Percentiles rank a stretch among this genome's conserved stretches.
Conservation (phyloP, 2,329 filamentous ascomycete genomes). For the Myriosclerotinia scirpicola region DNA sequence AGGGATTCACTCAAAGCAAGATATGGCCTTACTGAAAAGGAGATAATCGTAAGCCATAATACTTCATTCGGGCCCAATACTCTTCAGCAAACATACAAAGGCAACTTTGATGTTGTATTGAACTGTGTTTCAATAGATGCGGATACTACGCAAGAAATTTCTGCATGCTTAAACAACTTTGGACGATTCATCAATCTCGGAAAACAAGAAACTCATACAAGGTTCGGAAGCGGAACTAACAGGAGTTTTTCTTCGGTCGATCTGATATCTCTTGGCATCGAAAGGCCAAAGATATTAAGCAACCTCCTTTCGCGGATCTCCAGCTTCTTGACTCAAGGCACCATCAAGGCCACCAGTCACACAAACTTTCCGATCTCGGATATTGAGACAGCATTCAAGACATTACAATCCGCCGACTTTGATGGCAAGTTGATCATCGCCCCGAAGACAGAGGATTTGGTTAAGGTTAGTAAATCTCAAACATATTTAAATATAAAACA, state of each 20-base stretch:
- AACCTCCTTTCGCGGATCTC: conserved; percentile 45
- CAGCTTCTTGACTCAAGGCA: conserved; percentile 41
- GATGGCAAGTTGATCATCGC: conserved; percentile 42
- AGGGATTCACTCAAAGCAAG: conserved; percentile 31
- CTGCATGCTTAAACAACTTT: conserved; percentile 44
- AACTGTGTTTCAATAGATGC: conserved; percentile 31
- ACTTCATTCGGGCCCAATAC: conserved; percentile 42
- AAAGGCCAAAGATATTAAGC: conserved; percentile 46
- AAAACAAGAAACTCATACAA: conserved; percentile 30
- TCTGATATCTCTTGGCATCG: conserved; percentile 45
- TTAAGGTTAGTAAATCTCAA: conserved; percentile 42
- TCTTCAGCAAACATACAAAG: conserved; percentile 28
- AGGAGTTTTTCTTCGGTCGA: conserved; percentile 48
- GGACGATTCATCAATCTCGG: conserved; percentile 45
- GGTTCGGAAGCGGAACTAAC: conserved; percentile 35
- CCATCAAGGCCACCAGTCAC: conserved; percentile 41
- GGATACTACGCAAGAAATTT: conserved; percentile 44
- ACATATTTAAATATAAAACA: neutral
- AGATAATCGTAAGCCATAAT: conserved; percentile 45
- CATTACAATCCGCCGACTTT: conserved; percentile 29
- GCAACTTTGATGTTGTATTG: conserved; percentile 39
- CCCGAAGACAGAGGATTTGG: conserved; percentile 45
- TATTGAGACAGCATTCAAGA: conserved; percentile 38
- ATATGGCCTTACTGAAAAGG: conserved; percentile 42
- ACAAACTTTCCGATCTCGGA: conserved; percentile 24